Base-by-base conservation (phyloP, 331 rosid genomes). In the Quercus tomentella region DNA sequence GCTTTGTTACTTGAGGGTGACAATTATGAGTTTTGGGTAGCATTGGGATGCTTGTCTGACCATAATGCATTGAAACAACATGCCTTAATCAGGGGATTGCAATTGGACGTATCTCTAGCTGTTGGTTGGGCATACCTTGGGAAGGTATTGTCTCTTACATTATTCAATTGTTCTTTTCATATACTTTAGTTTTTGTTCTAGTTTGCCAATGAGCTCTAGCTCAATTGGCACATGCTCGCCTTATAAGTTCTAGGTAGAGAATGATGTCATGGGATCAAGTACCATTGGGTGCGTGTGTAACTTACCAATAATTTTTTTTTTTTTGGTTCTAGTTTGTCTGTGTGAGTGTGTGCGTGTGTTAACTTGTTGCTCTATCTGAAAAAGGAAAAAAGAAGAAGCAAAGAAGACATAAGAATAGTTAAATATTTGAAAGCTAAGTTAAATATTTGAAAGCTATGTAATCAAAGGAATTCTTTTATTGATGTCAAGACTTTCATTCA, bases 41-140 rank as follows among this genome's bases (percentile, higher is more conserved):
- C 90, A 71, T 85, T 94, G 89, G 98, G 97, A 80, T 89, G 86
- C 75, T 82, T 92, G 70, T 84, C 97, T 68, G 70, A 80, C 84
- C 86, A 89, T 79, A 83, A 60, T 75, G 89, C 94, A 52, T 81
- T 94, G 75, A 92, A 89, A 82, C 98, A 94, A 87, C 97, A 94
- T 85, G 95, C 98, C 78, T 65, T 92, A 71, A 87, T 94, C 70
- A 86, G 98, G 84, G 97, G 91, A 62, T 87, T 94, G 81, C 98
- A 94, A 76, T 84, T 92, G 87, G 91, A 94, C 79, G 92, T 77
- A 56, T 92, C 98, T 81, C 77, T 88, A 71, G 97, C 98, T 86
- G 81, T 84, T 84, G 97, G 92, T 28, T 94, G 98, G 98, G 95
- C 94, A 75, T 90, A 88, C 86, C 92, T 94, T 71, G 98, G 98